Percentiles rank a stretch among this genome's conserved stretches.
Evolutionary conservation across 495 filamentous ascomycete genomes (phyloP).

Genomic region (Tuber melanosporum): DNA sequence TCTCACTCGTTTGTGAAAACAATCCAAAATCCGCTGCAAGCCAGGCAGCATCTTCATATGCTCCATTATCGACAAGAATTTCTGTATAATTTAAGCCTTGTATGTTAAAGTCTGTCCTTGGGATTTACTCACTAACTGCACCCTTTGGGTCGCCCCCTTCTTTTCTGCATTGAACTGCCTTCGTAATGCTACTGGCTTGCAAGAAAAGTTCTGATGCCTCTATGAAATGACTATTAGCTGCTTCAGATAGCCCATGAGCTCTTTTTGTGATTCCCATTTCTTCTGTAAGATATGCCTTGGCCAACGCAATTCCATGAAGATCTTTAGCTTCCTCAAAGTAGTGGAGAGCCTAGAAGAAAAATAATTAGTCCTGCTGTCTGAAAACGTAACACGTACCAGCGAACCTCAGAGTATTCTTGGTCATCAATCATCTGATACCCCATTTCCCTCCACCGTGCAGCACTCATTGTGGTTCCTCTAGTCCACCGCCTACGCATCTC

Average conservation of each 20-base stretch:
- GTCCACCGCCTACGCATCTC: not conserved
- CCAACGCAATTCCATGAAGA: constrained; percentile 5
- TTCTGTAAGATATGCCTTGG: constrained; percentile 20
- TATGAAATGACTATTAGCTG: constrained; percentile 13
- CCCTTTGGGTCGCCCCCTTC: constrained; percentile 19
- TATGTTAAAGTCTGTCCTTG: no score
- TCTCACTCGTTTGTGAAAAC: constrained; percentile 14
- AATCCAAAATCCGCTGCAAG: constrained; percentile 3
- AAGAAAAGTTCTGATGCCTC: constrained; percentile 16
- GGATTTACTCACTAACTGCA: constrained; percentile 12
- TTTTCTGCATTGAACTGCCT: constrained; percentile 24
- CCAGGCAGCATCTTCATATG: constrained; percentile 18
- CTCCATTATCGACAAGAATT: constrained; percentile 16
- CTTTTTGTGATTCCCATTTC: constrained; percentile 14
- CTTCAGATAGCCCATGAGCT: constrained; percentile 2
- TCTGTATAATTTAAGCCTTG: constrained; percentile 8
- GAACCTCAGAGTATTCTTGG: constrained; percentile 25
- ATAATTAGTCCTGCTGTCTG: not conserved
- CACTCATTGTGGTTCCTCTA: constrained; percentile 10
- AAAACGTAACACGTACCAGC: not conserved
- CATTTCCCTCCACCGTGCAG: constrained; percentile 22
- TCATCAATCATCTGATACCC: constrained; percentile 29
- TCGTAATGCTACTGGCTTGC: constrained; percentile 6
- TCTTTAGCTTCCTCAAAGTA: constrained; percentile 26
- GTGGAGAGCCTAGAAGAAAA: constrained; percentile 16